phyloP scores from a whole-genome alignment of 2,329 filamentous ascomycete species.

The Xylariaceae sp. region DNA sequence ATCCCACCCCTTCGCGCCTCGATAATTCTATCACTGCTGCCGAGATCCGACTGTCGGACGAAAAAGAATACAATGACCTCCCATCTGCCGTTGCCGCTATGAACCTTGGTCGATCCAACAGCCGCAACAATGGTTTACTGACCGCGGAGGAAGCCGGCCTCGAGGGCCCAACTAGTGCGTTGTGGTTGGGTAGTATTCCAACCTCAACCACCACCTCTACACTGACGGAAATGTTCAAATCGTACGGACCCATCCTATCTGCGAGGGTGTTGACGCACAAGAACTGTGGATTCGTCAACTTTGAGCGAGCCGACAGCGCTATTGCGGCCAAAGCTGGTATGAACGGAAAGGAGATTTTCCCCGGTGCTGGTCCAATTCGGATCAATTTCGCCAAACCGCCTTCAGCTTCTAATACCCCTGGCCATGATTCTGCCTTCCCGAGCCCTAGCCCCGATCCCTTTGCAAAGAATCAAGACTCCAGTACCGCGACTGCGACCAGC shows the following conservation, averaged over 20 bases:
- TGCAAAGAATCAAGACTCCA: conserved; percentile 50
- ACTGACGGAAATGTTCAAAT: conserved; percentile 87
- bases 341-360: conserved; percentile 98
- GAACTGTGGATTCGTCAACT: conserved; percentile 98
- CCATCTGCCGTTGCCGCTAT: conserved; percentile 78
- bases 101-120: conserved; percentile 62
- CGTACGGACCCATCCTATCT: conserved; percentile 86
- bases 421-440: conserved; percentile 78
- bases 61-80: conserved; percentile 73
- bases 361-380: conserved; percentile 85
- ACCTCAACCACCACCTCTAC: conserved; percentile 96
- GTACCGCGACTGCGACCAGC: conserved; percentile 35
- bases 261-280: conserved; percentile 94
- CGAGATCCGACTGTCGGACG: conserved; percentile 69
- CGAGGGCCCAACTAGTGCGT: conserved; percentile 83
- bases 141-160: conserved; percentile 71
- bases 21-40: conserved; percentile 70
- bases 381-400: conserved; percentile 98
- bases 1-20: conserved; percentile 66
- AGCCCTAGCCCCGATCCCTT: conserved; percentile 89
- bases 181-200: conserved; percentile 97
- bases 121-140: conserved; percentile 62
- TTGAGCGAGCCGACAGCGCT: conserved; percentile 84
- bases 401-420: conserved; percentile 82
- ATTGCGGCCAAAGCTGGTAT: conserved; percentile 80